Conservation (phyloP, 129 eudicot genomes). For the Escallonia rubra region DNA sequence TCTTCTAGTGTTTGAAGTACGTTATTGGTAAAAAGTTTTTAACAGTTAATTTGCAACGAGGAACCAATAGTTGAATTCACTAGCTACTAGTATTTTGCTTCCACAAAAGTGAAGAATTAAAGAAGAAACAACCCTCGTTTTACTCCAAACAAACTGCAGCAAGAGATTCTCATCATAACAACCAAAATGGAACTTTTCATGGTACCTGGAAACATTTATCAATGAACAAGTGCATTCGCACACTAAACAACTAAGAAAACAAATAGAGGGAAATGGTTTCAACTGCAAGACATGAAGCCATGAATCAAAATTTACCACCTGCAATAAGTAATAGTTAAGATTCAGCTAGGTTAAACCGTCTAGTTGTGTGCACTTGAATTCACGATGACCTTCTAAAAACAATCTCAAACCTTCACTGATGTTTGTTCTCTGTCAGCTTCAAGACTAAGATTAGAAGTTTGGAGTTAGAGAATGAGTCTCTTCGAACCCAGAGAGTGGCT, state of each 20-base stretch:
- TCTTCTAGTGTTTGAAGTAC: not conserved
- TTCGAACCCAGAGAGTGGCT: constrained; percentile 48
- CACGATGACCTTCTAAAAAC: not conserved
- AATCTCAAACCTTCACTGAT: not conserved
- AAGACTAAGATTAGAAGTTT: constrained; percentile 58
- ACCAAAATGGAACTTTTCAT: not conserved
- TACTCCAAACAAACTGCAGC: no score
- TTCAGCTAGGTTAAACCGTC: no score
- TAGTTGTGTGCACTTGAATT: not conserved
- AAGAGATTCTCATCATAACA: not conserved
- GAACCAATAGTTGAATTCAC: not conserved
- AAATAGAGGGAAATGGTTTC: no score
- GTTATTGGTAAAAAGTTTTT: not conserved
- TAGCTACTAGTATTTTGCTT: not conserved
- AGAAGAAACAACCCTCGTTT: no score
- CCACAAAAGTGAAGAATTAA: no score
- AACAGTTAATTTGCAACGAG: not conserved
- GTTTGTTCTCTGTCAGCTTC: constrained; percentile 39
- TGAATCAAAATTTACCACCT: no score
- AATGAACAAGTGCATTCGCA: not conserved
- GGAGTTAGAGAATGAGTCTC: constrained; percentile 66
- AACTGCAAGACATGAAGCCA: no score
- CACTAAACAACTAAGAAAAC: no score
- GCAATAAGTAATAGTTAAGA: no score
- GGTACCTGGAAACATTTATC: not conserved